These are phyloP conservation scores for Blepharisma japonicum DNA, from an alignment of 73 alveolate species.

Conservation along the genomic window DNA sequence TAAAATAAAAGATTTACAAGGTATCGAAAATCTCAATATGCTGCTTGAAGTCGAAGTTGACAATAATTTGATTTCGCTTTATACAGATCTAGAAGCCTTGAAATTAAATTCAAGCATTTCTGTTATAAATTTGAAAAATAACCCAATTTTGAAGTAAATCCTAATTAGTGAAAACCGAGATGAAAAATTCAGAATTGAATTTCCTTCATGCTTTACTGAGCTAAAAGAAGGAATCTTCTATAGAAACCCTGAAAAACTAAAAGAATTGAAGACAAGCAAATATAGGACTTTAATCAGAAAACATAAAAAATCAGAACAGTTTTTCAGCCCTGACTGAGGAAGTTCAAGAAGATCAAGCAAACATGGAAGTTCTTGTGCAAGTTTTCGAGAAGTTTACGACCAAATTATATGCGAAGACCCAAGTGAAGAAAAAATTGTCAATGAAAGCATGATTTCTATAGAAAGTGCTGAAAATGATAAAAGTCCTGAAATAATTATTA, in stretches of 20 bases:
- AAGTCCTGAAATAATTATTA: neutral
- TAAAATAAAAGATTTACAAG: neutral
- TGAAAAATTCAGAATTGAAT: neutral
- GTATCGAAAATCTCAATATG: neutral
- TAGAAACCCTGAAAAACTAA: neutral
- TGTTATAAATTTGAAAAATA: neutral
- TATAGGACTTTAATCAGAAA: neutral
- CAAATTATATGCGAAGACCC: slow-evolving; percentile 24
- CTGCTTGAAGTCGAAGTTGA: slow-evolving; percentile 11
- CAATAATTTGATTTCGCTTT: neutral
- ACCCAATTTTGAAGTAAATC: neutral
- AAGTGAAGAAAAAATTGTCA: neutral
- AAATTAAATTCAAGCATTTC: neutral
- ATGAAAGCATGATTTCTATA: neutral
- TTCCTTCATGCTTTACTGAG: neutral
- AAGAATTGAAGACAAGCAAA: neutral
- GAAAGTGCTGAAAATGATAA: neutral
- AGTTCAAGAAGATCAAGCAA: neutral
- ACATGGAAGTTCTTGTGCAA: neutral
- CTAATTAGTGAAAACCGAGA: neutral
- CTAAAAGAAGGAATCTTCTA: neutral
- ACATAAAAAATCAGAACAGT: neutral
- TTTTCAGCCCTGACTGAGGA: neutral
- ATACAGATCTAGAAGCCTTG: neutral
- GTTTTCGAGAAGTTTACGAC: slow-evolving; percentile 19